Base-by-base conservation (phyloP, 768 basidiomycete species). In the Leccinum pellstonianum region DNA sequence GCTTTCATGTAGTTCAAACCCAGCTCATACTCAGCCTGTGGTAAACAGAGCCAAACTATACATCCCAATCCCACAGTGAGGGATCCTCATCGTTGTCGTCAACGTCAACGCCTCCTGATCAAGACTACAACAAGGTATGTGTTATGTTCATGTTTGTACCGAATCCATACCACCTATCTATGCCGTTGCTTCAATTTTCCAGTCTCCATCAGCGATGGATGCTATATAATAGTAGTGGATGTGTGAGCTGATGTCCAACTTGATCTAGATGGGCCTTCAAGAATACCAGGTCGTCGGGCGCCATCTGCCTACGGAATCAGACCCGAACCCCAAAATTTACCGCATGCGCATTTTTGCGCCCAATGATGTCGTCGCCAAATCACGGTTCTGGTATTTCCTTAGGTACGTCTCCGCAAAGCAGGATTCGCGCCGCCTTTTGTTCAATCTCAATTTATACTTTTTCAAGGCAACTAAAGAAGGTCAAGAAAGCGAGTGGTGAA, bases 341-440 rank as follows among this genome's bases (percentile, higher is more conserved):
- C 91, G 96, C 70, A 98, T 98, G 96, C 90, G 96, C 77, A 97
- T 98, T 73, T 99, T 98, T 75, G 95, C 97, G 65, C 93, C 94
- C 66, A 98, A 98, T 76, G 93, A 97, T 64, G 95, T 98, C 66
- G 94, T 99, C 71, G 96, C 97, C 70, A 98, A 99, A 83, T 96
- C 93, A 54, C 88, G 96, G 61, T 99, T 97, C 90, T 98, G 97
- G 96, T 98, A 98, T 81, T 99, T 96, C 87, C 82, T 99, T 61
- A 87, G 90, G 90, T 90, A 64, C 68, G 86, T 68, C 47, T 33
- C 15, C 11, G 11, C n/a, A n/a, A n/a, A 19, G 1, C 17, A 46
- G 43, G 10, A 19, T 46, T 21, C 11, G 19, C 8, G 11, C 43
- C 23, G 4, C 11, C 19, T n/a, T 7, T 14, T 19, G 33, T 7